phyloP scores from a whole-genome alignment of 2,329 filamentous ascomycete genomes.

The Fusarium algeriense region DNA sequence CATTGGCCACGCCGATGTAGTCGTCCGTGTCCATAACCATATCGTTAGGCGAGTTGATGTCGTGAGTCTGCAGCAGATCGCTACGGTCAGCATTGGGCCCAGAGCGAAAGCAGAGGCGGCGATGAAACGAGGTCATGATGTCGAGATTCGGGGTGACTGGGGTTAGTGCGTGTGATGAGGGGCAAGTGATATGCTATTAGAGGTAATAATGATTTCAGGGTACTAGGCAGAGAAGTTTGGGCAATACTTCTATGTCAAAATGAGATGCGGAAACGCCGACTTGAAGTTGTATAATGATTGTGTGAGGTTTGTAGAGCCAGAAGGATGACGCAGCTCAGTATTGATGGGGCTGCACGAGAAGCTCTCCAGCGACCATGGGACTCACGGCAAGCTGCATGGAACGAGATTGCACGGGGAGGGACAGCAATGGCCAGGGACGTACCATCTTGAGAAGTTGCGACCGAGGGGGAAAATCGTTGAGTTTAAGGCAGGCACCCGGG shows the following conservation, averaged over 20 bases:
- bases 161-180: constrained; percentile 34
- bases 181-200: constrained; percentile 32
- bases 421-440: constrained; percentile 23
- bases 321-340: constrained; percentile 41
- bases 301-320: not conserved
- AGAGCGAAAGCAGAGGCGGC: constrained; percentile 36
- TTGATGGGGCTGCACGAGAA: constrained; percentile 22
- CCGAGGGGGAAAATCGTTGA: constrained; percentile 21
- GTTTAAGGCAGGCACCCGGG: constrained; percentile 11
- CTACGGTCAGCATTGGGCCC: constrained; percentile 45
- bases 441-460: constrained; percentile 42
- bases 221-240: constrained; percentile 26
- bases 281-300: constrained; percentile 15
- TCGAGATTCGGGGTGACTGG: constrained; percentile 38
- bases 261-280: constrained; percentile 1
- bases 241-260: constrained; percentile 12
- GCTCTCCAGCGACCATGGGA: constrained; percentile 19
- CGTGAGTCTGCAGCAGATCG: constrained; percentile 59
- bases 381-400: constrained; percentile 37
- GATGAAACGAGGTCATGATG: constrained; percentile 38
- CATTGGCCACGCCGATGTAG: constrained; percentile 63
- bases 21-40: constrained; percentile 69
- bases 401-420: constrained; percentile 13
- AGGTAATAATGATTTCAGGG: constrained; percentile 28
- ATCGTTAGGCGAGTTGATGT: constrained; percentile 67